Evolutionary conservation across 257 asterid genomes (phyloP), one percentile per base, ranked within the genome.

Genomic region (Plectranthus barbatus): DNA sequence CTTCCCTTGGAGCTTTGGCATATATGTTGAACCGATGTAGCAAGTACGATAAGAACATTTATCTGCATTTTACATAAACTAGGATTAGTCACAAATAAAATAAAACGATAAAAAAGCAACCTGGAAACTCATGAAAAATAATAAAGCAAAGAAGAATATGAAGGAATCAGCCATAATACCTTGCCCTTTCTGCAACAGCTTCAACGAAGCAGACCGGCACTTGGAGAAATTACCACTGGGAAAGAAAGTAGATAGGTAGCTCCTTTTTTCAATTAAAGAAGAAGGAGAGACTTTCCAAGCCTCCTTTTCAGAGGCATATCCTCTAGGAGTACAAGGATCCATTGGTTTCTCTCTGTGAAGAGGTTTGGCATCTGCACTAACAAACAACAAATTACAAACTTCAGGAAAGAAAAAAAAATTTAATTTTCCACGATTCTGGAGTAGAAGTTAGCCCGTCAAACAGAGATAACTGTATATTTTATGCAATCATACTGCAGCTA

Each of bases 261-360:
- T 73, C 37, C 51, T 52, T 69, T 82, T 80, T 72, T 77, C 95
- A n/a, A 61, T 45, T 37, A 78, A 77, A 49, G 73, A 23, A n/a
- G n/a, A n/a, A 48, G 87, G 84, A 29, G 91, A 74, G 69, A 71
- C 69, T 55, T 77, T 81, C 76, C 48, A 40, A 29, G 77, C 62
- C 58, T 78, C 86, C 36, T 48, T 29, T 52, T 81, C 76, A 37
- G 59, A 81, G 66, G 65, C 67, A 73, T 85, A 93, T 71, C 99
- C 99, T 75, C 79, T 74, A 51, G 99, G 99, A 49, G 90, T 87
- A 67, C 99, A 93, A 71, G 99, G 99, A 80, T 93, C 95, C 59
- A 74, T 48, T 56, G 57, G 73, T 64, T 80, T 83, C 64, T 60
- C 82, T 64, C 66, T 81, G 57, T 64, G 82, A 71, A 68, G 75